Evolutionary conservation across 768 basidiomycete species (phyloP).

Genomic region (Pisolithus albus): DNA sequence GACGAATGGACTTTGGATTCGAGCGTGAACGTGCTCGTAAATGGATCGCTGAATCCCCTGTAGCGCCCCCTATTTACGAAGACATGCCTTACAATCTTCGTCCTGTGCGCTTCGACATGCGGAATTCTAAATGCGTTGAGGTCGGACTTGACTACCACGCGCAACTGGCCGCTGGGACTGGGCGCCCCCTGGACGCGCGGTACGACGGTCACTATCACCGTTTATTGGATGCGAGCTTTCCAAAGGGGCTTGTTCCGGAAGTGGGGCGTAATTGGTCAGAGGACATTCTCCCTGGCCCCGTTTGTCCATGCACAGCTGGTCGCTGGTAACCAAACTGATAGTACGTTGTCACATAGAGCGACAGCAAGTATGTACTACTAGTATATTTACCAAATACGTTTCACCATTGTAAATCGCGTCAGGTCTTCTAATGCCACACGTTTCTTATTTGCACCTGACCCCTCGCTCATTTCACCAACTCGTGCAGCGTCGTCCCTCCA

Average conservation of each 20-base stretch:
- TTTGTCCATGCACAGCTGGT: not conserved
- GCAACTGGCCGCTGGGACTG: not conserved
- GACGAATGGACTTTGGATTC: not conserved
- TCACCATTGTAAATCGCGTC: slow-evolving; percentile 94
- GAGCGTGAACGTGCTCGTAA: not conserved
- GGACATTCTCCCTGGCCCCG: not conserved
- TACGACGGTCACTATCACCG: slow-evolving; percentile 4
- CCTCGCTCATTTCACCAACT: slow-evolving; percentile 71
- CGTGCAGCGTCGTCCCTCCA: slow-evolving; percentile 59
- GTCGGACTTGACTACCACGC: not conserved
- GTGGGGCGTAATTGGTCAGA: not conserved
- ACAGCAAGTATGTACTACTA: not conserved
- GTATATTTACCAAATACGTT: slow-evolving; percentile 64
- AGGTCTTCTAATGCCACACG: slow-evolving; percentile 79
- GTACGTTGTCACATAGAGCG: not conserved
- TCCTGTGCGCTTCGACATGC: slow-evolving; percentile 8
- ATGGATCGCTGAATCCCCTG: slow-evolving; percentile 1
- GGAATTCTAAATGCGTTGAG: not conserved
- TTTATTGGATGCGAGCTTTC: not conserved
- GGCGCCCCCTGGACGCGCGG: slow-evolving; percentile 9
- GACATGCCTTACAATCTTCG: slow-evolving; percentile 3
- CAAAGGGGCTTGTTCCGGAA: not conserved
- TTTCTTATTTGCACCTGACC: slow-evolving; percentile 30
- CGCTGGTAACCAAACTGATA: not conserved
- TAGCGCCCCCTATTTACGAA: not conserved